A percentile compares a stretch with the other conserved stretches of the same genome.
These are phyloP conservation scores for Epichloe gansuensis DNA, from an alignment of 2,329 filamentous ascomycete genomes.

Conservation along the genomic window DNA sequence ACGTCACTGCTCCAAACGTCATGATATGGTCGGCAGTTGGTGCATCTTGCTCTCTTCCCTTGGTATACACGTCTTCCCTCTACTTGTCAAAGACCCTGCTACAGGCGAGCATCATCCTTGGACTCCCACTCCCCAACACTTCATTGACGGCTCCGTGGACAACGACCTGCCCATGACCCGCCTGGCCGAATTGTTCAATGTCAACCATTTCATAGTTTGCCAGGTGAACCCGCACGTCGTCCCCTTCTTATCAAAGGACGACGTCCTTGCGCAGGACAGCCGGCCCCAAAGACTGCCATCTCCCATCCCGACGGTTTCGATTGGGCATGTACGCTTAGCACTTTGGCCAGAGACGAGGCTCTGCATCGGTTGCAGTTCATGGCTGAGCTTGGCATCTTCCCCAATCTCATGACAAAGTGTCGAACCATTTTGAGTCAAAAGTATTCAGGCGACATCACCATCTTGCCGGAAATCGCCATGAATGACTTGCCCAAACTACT, in stretches of 20 bases:
- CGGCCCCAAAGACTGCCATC: slow-evolving; percentile 13
- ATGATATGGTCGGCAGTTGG: slow-evolving; percentile 94
- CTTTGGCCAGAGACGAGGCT: slow-evolving; percentile 66
- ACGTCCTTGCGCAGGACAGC: slow-evolving; percentile 34
- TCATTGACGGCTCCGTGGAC: slow-evolving; percentile 92
- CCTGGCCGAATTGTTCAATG: slow-evolving; percentile 90
- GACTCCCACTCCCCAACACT: slow-evolving; percentile 75
- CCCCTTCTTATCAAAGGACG: slow-evolving; percentile 69
- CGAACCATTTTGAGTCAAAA: slow-evolving; percentile 76
- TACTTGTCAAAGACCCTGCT: slow-evolving; percentile 74
- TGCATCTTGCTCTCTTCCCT: slow-evolving; percentile 86
- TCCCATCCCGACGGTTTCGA: slow-evolving; percentile 28
- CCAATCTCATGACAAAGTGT: slow-evolving; percentile 65
- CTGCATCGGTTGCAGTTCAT: slow-evolving; percentile 71
- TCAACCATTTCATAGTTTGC: slow-evolving; percentile 95
- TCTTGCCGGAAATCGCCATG: slow-evolving; percentile 67
- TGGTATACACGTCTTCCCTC: slow-evolving; percentile 67
- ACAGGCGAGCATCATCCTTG: slow-evolving; percentile 70
- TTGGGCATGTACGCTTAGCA: slow-evolving; percentile 57
- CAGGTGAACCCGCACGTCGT: slow-evolving; percentile 94
- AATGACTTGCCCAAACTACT: slow-evolving; percentile 66
- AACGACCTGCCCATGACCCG: slow-evolving; percentile 87
- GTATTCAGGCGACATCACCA: slow-evolving; percentile 92
- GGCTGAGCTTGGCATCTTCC: slow-evolving; percentile 68
- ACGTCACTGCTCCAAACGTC: slow-evolving; percentile 85